A percentile compares a stretch with the other conserved stretches of the same genome.
Evolutionary conservation across 306 rosid genomes (phyloP).

Genomic region (Boehmeria nivea): DNA sequence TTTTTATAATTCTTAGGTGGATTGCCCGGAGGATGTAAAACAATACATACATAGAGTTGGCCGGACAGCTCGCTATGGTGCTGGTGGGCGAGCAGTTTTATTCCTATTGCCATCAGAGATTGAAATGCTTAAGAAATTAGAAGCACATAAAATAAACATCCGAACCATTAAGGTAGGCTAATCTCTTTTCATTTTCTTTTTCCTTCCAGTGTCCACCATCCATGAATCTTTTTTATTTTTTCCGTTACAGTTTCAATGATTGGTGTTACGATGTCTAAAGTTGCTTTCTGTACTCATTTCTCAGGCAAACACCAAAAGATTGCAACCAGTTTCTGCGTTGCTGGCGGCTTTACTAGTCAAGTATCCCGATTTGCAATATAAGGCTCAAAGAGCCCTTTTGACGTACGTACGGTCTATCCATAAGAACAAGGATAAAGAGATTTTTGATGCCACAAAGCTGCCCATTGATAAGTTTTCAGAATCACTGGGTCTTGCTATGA

Average conservation of each 20-base stretch:
- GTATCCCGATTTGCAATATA: slow-evolving; percentile 62
- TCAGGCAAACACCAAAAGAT: slow-evolving; percentile 57
- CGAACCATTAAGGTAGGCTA: slow-evolving; percentile 51
- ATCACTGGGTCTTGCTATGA: slow-evolving; percentile 81
- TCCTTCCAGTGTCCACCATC: background rate
- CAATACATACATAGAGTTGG: slow-evolving; percentile 96
- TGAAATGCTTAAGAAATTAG: slow-evolving; percentile 68
- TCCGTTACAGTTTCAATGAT: background rate
- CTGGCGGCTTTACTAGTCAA: slow-evolving; percentile 70
- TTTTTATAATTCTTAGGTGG: slow-evolving; percentile 46
- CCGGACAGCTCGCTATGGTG: slow-evolving; percentile 82
- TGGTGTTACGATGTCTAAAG: slow-evolving; percentile 11
- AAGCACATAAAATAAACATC: slow-evolving; percentile 68
- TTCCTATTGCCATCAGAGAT: slow-evolving; percentile 75
- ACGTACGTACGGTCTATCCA: slow-evolving; percentile 72
- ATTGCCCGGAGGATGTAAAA: slow-evolving; percentile 85
- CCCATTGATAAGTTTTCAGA: slow-evolving; percentile 69
- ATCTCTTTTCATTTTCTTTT: background rate
- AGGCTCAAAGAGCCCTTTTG: slow-evolving; percentile 71
- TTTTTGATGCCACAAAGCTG: slow-evolving; percentile 71
- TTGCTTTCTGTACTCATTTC: slow-evolving; percentile 20
- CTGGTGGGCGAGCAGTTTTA: slow-evolving; percentile 72
- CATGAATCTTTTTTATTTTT: background rate
- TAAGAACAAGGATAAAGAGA: slow-evolving; percentile 73
- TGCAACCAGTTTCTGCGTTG: slow-evolving; percentile 70